Evolutionary conservation across 2,329 filamentous ascomycete genomes (phyloP).

Genomic region (Arthroderma sp.): DNA sequence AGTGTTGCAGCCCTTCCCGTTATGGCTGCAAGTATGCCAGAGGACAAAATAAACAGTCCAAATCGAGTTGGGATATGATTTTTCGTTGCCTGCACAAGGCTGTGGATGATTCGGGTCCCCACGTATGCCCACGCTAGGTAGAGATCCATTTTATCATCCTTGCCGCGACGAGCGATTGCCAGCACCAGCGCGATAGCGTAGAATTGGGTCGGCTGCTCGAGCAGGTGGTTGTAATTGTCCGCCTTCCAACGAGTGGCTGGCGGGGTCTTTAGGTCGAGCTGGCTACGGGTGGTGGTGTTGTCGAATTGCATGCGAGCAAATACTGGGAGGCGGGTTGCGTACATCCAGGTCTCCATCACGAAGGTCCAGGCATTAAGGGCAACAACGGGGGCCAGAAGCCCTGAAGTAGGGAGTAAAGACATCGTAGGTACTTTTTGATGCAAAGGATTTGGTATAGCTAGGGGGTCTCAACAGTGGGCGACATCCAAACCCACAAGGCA

Average conservation of each 20-base stretch:
- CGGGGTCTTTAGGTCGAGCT: conserved; percentile 18
- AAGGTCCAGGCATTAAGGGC: conserved; percentile 30
- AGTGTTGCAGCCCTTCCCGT: conserved; percentile 13
- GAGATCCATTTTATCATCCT: conserved; percentile 15
- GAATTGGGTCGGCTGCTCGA: conserved; percentile 35
- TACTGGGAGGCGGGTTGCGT: conserved; percentile 26
- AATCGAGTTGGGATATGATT: conserved; percentile 28
- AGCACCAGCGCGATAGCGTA: conserved; percentile 29
- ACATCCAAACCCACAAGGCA: too few relatives aligned
- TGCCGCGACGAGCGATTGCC: conserved; percentile 15
- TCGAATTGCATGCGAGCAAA: conserved; percentile 13
- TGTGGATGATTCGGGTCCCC: conserved; percentile 27
- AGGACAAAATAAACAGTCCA: conserved; percentile 20
- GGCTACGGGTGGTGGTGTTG: conserved; percentile 12
- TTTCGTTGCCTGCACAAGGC: conserved; percentile 25
- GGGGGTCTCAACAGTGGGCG: too few relatives aligned
- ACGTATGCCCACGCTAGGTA: conserved; percentile 33
- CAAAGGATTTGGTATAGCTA: too few relatives aligned
- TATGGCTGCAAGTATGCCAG: conserved; percentile 19
- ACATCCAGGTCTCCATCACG: conserved; percentile 32
- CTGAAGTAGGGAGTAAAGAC: conserved; percentile 5
- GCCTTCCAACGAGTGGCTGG: conserved; percentile 22
- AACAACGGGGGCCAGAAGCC: conserved; percentile 19
- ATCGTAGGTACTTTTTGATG: neutral
- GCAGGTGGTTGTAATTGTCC: conserved; percentile 34